phyloP scores from a whole-genome alignment of 176 grass and related monocot genomes.

The Typha latifolia region DNA sequence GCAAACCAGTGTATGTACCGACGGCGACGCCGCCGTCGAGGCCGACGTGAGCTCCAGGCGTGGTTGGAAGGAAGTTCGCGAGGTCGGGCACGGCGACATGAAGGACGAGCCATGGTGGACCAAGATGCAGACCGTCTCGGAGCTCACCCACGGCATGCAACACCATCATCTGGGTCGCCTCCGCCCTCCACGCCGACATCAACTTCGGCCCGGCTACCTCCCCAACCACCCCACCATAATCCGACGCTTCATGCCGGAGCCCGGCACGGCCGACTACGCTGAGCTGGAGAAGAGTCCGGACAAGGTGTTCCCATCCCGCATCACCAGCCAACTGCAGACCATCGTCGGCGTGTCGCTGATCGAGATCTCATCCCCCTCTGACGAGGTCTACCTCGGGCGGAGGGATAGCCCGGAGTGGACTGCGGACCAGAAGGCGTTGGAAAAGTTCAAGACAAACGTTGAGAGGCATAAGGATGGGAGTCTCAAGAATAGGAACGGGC shows the following conservation, averaged over 20 bases:
- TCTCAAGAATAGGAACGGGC: conserved; percentile 49
- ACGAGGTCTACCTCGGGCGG: conserved; percentile 72
- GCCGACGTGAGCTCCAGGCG: conserved; percentile 49
- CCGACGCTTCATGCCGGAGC: conserved; percentile 58
- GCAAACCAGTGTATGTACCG: too few relatives aligned
- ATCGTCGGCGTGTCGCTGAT: conserved; percentile 65
- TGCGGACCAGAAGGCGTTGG: conserved; percentile 39
- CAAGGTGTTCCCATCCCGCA: conserved; percentile 46
- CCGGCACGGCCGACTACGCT: conserved; percentile 20
- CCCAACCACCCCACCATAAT: conserved; percentile 67
- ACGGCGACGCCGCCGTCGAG: conserved; percentile 29
- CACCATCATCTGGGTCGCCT: conserved; percentile 77
- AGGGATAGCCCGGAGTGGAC: conserved; percentile 63
- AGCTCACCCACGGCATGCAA: conserved; percentile 48
- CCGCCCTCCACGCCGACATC: conserved; percentile 77
- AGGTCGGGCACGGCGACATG: conserved; percentile 82
- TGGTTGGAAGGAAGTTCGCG: conserved; percentile 85
- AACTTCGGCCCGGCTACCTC: conserved; percentile 73
- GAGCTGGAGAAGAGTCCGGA: conserved; percentile 45
- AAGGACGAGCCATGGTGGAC: conserved; percentile 58
- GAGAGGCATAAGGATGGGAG: conserved; percentile 22
- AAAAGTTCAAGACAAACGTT: conserved; percentile 32
- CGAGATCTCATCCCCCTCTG: conserved; percentile 65
- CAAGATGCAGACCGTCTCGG: conserved; percentile 24
- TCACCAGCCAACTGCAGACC: conserved; percentile 77